A percentile compares a stretch with the other conserved stretches of the same genome.
These are phyloP conservation scores for Pythium aristosporum DNA, from an alignment of 352 stramenopile species.

Conservation along the genomic window DNA sequence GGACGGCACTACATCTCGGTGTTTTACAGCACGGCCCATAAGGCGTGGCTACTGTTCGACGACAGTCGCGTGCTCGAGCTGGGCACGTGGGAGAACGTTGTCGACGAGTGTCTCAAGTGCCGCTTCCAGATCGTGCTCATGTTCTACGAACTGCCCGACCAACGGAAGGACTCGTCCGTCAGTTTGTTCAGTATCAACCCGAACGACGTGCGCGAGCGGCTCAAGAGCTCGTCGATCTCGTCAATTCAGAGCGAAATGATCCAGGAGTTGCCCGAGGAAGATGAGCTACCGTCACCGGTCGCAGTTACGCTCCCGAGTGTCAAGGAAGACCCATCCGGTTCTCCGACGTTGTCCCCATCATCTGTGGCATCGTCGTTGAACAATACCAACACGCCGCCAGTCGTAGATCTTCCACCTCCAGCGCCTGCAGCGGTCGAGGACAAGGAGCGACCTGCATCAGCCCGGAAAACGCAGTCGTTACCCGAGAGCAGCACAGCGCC, in stretches of 20 bases:
- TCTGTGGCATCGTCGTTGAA: conserved; percentile 8
- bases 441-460: neutral
- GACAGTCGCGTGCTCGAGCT: conserved; percentile 79
- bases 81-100: conserved; percentile 73
- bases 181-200: conserved; percentile 45
- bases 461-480: conserved; percentile 13
- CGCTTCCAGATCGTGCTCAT: conserved; percentile 83
- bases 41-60: conserved; percentile 87
- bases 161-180: conserved; percentile 81
- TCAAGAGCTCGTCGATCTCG: conserved; percentile 62
- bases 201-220: conserved; percentile 27
- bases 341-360: conserved; percentile 16
- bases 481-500: neutral
- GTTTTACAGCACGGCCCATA: conserved; percentile 85
- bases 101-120: conserved; percentile 71
- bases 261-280: conserved; percentile 46
- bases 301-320: conserved; percentile 22
- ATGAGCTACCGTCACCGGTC: conserved; percentile 36
- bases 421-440: neutral
- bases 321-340: conserved; percentile 16
- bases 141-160: conserved; percentile 83
- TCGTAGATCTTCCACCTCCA: conserved; percentile 11
- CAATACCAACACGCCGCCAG: neutral
- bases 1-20: conserved; percentile 80
- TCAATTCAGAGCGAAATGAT: conserved; percentile 61